phyloP scores from a whole-genome alignment of 768 basidiomycete species.

The Asterophora parasitica region DNA sequence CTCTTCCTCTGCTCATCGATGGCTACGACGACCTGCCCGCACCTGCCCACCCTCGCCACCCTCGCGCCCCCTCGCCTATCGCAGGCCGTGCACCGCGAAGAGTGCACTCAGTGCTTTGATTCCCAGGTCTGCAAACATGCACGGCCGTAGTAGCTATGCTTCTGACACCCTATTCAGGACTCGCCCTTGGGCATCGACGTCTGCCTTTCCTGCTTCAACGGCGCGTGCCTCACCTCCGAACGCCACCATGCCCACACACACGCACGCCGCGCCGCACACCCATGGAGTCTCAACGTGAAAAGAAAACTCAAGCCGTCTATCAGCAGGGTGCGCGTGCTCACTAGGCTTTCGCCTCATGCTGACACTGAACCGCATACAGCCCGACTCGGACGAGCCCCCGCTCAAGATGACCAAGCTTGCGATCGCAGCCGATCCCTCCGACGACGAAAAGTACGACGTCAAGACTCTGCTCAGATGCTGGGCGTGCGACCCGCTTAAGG shows the following conservation, averaged over 20 bases:
- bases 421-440: slow-evolving; percentile 70
- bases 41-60: too few relatives aligned
- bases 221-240: slow-evolving; percentile 63
- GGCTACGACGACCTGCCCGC: too few relatives aligned
- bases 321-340: slow-evolving; percentile 53
- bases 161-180: slow-evolving; percentile 47
- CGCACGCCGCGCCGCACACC: slow-evolving; percentile 65
- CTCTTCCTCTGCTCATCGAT: too few relatives aligned
- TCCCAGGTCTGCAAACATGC: slow-evolving; percentile 72
- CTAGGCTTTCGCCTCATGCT: not conserved
- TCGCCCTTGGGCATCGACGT: slow-evolving; percentile 75
- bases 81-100: slow-evolving; percentile 81
- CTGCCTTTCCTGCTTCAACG: slow-evolving; percentile 92
- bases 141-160: too few relatives aligned
- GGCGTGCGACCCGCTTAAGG: slow-evolving; percentile 53
- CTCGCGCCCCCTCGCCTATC: slow-evolving; percentile 28
- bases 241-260: slow-evolving; percentile 77
- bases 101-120: slow-evolving; percentile 98
- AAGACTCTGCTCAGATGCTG: slow-evolving; percentile 69
- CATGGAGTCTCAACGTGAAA: slow-evolving; percentile 75
- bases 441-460: slow-evolving; percentile 84
- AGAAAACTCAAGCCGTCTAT: slow-evolving; percentile 60
- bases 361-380: slow-evolving; percentile 34
- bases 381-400: slow-evolving; percentile 77
- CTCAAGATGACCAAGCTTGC: slow-evolving; percentile 87